Evolutionary conservation across 306 rosid species (phyloP).

Genomic region (Phaseolus lunatus): DNA sequence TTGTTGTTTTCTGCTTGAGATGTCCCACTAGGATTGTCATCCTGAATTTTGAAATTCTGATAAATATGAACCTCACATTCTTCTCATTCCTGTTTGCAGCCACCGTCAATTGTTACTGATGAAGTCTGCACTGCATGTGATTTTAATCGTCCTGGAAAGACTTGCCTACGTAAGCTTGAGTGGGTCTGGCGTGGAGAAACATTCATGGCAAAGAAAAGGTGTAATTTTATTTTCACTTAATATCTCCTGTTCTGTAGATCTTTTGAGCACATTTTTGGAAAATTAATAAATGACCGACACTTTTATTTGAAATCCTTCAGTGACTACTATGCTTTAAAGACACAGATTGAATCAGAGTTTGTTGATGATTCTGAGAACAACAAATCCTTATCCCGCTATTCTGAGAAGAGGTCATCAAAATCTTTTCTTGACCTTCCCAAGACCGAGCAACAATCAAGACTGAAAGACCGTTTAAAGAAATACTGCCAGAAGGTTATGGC

Average conservation of each 20-base stretch:
- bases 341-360: conserved; percentile 93
- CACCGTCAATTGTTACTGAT: conserved; percentile 92
- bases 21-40: conserved; percentile 25
- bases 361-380: conserved; percentile 63
- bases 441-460: conserved; percentile 81
- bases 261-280: conserved; percentile 32
- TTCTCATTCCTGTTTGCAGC: conserved; percentile 65
- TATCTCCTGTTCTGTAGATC: conserved; percentile 22
- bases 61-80: conserved; percentile 33
- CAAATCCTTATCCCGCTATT: conserved; percentile 16
- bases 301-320: conserved; percentile 57
- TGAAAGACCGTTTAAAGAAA: conserved; percentile 91
- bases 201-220: conserved; percentile 91
- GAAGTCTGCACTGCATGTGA: conserved; percentile 99
- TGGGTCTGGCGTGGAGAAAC: conserved; percentile 99
- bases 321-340: conserved; percentile 91
- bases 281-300: conserved; percentile 43
- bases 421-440: conserved; percentile 94
- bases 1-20: conserved; percentile 33
- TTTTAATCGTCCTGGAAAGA: conserved; percentile 96
- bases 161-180: conserved; percentile 95
- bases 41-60: conserved; percentile 32
- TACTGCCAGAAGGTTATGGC: conserved; percentile 91
- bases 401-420: conserved; percentile 62
- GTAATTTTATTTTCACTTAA: conserved; percentile 23